These are phyloP conservation scores for Trichocladium antarcticum DNA, from an alignment of 495 filamentous ascomycete species.

Conservation along the genomic window DNA sequence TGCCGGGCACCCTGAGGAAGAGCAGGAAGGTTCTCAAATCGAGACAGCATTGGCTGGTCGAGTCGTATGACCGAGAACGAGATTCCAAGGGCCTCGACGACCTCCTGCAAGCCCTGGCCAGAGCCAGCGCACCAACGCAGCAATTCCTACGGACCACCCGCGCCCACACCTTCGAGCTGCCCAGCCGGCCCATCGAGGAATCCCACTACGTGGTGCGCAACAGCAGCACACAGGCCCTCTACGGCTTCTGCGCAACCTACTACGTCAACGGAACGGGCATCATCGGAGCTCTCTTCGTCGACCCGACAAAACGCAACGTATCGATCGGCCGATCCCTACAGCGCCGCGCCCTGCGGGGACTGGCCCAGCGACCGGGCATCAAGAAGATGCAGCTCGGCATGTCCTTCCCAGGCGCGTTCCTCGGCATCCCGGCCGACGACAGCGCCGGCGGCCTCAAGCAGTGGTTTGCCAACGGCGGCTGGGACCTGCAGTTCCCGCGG, in stretches of 20 bases:
- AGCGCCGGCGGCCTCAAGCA: slow-evolving; percentile 40
- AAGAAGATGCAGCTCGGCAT: slow-evolving; percentile 70
- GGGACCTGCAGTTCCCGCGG: slow-evolving; percentile 41
- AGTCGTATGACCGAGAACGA: slow-evolving; percentile 66
- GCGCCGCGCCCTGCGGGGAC: slow-evolving; percentile 58
- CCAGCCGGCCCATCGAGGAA: slow-evolving; percentile 56
- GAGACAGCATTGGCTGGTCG: slow-evolving; percentile 80
- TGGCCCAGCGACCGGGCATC: slow-evolving; percentile 54
- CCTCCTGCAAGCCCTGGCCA: slow-evolving; percentile 52
- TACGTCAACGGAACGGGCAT: slow-evolving; percentile 62
- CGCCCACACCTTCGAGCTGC: slow-evolving; percentile 65
- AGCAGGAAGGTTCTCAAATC: slow-evolving; percentile 72
- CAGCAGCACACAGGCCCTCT: slow-evolving; percentile 74
- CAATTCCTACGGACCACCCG: slow-evolving; percentile 52
- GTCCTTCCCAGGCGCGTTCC: slow-evolving; percentile 65
- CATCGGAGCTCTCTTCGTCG: slow-evolving; percentile 75
- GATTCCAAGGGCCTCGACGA: slow-evolving; percentile 59
- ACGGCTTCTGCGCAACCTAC: slow-evolving; percentile 84
- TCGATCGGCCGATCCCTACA: slow-evolving; percentile 80
- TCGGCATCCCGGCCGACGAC: slow-evolving; percentile 58
- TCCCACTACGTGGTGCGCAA: slow-evolving; percentile 85
- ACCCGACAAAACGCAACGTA: slow-evolving; percentile 68
- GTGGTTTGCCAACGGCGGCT: slow-evolving; percentile 43
- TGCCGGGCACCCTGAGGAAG: slow-evolving; percentile 73
- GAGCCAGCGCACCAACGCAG: slow-evolving; percentile 45